Conservation (phyloP, 306 rosid species). For the Vigna angularis region DNA sequence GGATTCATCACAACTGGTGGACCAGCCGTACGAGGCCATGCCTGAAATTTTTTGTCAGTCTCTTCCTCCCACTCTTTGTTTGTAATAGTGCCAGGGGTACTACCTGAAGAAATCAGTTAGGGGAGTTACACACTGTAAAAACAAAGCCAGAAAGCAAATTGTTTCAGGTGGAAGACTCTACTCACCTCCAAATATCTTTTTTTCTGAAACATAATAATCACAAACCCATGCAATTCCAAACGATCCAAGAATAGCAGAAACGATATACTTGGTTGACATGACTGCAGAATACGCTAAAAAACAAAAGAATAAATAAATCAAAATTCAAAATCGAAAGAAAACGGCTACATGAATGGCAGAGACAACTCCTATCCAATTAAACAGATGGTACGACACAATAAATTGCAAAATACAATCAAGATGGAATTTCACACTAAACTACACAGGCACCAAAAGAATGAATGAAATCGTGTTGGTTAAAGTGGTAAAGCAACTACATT, state of each 20-base stretch:
- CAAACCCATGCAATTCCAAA: slow-evolving; percentile 60
- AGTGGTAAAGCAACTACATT: not conserved
- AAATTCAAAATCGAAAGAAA: slow-evolving; percentile 3
- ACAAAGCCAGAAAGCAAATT: not conserved
- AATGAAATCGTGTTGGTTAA: not conserved
- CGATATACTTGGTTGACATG: slow-evolving; percentile 67
- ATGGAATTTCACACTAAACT: not conserved
- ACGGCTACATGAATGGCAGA: slow-evolving; percentile 16
- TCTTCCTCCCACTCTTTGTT: slow-evolving; percentile 80
- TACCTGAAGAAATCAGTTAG: slow-evolving; percentile 58
- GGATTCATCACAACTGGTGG: slow-evolving; percentile 86
- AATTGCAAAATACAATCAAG: slow-evolving; percentile 15
- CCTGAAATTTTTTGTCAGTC: slow-evolving; percentile 88
- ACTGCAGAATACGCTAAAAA: slow-evolving; percentile 42
- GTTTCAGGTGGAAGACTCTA: slow-evolving; percentile 22
- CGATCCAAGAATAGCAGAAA: slow-evolving; percentile 55
- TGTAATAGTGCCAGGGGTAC: slow-evolving; percentile 68
- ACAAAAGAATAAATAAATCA: slow-evolving; percentile 24
- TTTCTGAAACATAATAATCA: slow-evolving; percentile 63
- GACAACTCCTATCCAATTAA: not conserved
- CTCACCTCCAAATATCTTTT: slow-evolving; percentile 81
- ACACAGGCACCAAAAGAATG: slow-evolving; percentile 11
- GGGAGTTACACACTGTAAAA: slow-evolving; percentile 35
- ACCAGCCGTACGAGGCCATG: slow-evolving; percentile 94
- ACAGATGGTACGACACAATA: not conserved